Evolutionary conservation across 2,329 filamentous ascomycete genomes (phyloP), one percentile per base, ranked within the genome.

Genomic region (Exserohilum rostratum): DNA sequence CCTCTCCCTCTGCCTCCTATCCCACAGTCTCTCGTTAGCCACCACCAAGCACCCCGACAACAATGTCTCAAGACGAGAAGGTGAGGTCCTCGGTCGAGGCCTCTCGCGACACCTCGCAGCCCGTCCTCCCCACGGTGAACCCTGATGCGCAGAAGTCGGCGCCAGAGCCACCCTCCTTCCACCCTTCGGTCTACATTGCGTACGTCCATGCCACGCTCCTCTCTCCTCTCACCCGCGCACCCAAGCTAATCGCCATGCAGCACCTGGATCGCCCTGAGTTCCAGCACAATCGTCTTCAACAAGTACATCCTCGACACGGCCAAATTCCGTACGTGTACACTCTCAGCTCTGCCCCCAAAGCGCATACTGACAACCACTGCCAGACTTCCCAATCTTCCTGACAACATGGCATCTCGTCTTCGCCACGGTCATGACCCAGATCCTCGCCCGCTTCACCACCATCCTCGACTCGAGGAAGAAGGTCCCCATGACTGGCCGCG

Each of bases 251-350:
- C 34, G 45, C 50, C 12, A 46, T 31, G 46, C 76, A 96, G 93
- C 69, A 83, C 87, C 66, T 99, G 95, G 95, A 98, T 99, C 73
- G 82, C 87, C 55, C 83, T 97, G 76, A 96, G 91, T 72, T 96
- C 92, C 38, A 91, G 89, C 69, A 92, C 98, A 73, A 99, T 99
- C 76, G 83, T 99, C 59, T 98, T 97, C 88, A 98, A 99, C 87
- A 99, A 99, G 86, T 96, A 91, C 87, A 91, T 99, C 70, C 85
- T 98, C 60, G 88, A 93, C 70, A 93, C 89, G 34, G 84, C 89
- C 60, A 84, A 90, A 61, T 97, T 97, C 82, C 85, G 89, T 91
- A 83, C 82, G 87, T 76, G 15, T n/a, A 44, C 44, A 20, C 13
- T n/a, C 35, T 10, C 48, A 34, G 27, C 39, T 25, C 42, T 29